Evolutionary conservation across 2,329 filamentous ascomycete genomes (phyloP).

Genomic region (Ophiostoma perfectum): DNA sequence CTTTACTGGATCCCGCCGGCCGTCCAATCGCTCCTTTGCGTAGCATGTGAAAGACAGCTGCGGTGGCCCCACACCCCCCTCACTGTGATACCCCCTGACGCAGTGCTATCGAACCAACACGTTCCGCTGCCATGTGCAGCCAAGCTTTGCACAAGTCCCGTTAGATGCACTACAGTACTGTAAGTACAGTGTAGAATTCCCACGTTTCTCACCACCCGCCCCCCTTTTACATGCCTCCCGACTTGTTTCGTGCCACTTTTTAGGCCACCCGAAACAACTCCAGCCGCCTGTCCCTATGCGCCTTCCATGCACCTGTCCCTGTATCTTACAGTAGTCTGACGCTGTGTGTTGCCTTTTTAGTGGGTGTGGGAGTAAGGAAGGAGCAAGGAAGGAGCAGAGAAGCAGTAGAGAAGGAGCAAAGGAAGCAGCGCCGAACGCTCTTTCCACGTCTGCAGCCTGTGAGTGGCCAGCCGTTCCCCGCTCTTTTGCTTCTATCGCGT

Average conservation of each 20-base stretch:
- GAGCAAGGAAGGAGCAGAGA: neutral
- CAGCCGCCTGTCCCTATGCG: neutral
- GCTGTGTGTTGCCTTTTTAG: neutral
- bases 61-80: neutral
- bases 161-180: neutral
- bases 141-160: neutral
- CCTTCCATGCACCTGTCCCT: neutral
- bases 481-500: conserved; percentile 13
- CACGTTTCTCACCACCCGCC: neutral
- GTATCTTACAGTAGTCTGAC: neutral
- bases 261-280: neutral
- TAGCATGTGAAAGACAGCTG: conserved; percentile 1
- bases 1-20: neutral
- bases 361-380: neutral
- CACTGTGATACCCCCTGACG: conserved; percentile 3
- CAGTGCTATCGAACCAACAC: neutral
- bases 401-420: conserved; percentile 5
- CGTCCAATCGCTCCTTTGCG: conserved; percentile 1
- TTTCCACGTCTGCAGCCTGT: conserved; percentile 4
- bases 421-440: conserved; percentile 6
- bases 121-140: neutral
- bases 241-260: neutral
- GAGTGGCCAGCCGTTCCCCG: conserved; percentile 7
- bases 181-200: too few species aligned
- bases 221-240: neutral